Base-by-base conservation (phyloP, 2,329 filamentous ascomycete species). In the Hymenoscyphus infarciens region DNA sequence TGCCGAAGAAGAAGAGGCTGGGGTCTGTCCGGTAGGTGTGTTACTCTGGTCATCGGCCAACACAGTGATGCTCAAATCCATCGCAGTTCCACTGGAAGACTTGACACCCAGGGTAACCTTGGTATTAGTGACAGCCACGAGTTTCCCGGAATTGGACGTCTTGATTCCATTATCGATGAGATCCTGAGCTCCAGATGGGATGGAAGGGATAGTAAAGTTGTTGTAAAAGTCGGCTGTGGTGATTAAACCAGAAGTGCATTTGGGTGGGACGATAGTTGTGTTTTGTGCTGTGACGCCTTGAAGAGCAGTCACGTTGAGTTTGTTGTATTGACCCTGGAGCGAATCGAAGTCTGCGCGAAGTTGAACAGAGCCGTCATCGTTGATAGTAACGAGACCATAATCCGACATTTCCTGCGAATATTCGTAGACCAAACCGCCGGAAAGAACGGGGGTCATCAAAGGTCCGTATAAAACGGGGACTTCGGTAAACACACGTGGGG, bases 371-470 rank as follows among this genome's bases (percentile, higher is more conserved):
- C 80, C 81, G 69, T 87, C 83, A 63, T 75, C 76, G 69, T 83
- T 83, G 70, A 91, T 77, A 67, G 83, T 72, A 66, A 91, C 87
- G 7, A 93, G 81, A 59, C 86, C 86, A 64, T 81, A 88, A 73
- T 85, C 78, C 74, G 88, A 87, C 52, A 78, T 76, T 74, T 93
- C 91, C 76, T 92, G 82, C 0, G 86, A 87, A 76, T 85, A 94
- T 76, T 95, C 89, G 79, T 94, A 95, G 55, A 94, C 89, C 55
- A 95, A 81, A 67, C 90, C 90, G 66, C 91, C 91, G 61, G 86
- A 88, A 72, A 94, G 86, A 62, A 85, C 79, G 19, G 80, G 74
- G 13, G 77, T 87, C 88, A 94, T 92, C 67, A 91, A 70, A 45
- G 80, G 71, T 62, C 89, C 83, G 75, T 94, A 94, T 68, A 95